Evolutionary conservation across 2,329 filamentous ascomycete genomes (phyloP).

Genomic region (Neonectria magnoliae): DNA sequence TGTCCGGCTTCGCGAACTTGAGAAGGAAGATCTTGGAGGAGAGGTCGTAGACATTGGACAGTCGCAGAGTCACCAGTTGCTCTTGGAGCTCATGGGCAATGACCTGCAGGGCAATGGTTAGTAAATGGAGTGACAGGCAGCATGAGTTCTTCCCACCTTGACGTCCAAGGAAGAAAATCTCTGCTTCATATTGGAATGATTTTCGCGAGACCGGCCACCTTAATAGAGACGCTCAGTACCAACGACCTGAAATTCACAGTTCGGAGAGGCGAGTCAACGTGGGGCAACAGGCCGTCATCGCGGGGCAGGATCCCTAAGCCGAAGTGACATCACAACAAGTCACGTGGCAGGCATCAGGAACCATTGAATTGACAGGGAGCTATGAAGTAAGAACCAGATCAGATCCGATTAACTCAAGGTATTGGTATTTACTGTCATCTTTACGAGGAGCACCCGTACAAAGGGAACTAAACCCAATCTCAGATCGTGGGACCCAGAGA

Average conservation of each 20-base stretch:
- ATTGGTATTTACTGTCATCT: background rate
- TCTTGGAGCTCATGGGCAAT: conserved; percentile 92
- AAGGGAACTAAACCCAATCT: background rate
- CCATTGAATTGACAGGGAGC: background rate
- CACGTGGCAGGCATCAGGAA: conserved; percentile 23
- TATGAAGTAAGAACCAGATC: too few species aligned
- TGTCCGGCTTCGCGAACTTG: conserved; percentile 91
- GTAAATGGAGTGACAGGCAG: conserved; percentile 7
- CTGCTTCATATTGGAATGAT: conserved; percentile 72
- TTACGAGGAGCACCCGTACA: background rate
- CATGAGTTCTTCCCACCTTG: conserved; percentile 59
- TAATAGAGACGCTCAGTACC: conserved; percentile 18
- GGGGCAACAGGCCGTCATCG: conserved; percentile 30
- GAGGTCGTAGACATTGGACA: conserved; percentile 95
- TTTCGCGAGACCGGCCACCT: conserved; percentile 5
- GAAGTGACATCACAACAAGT: conserved; percentile 35
- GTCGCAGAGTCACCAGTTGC: conserved; percentile 78
- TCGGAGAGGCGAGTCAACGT: conserved; percentile 24
- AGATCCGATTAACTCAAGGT: background rate
- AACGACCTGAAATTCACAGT: conserved; percentile 10
- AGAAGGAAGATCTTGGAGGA: conserved; percentile 95
- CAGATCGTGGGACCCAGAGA: background rate
- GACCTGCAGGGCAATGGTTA: conserved; percentile 65
- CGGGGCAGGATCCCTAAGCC: conserved; percentile 20
- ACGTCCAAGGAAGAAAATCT: conserved; percentile 83